phyloP scores from a whole-genome alignment of 2,329 filamentous ascomycete species.

The Fusarium sp. region DNA sequence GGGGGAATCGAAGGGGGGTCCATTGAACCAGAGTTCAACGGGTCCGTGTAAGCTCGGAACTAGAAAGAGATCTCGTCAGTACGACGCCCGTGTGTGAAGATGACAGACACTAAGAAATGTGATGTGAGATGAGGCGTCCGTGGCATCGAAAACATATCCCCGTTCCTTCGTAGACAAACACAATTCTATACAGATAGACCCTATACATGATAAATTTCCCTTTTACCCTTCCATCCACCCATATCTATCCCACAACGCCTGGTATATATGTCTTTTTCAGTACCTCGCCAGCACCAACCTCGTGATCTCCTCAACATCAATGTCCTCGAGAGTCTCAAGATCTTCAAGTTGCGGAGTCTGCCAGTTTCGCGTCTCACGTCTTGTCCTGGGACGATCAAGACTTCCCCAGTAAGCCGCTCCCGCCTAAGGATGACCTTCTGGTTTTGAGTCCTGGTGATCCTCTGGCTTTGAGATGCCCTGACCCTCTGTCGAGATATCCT shows the following conservation, averaged over 20 bases:
- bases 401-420: conserved; percentile 28
- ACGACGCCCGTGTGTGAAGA: conserved; percentile 27
- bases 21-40: conserved; percentile 61
- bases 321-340: conserved; percentile 46
- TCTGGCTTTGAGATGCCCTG: too few species aligned
- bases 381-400: conserved; percentile 26
- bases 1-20: conserved; percentile 69
- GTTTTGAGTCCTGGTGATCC: neutral
- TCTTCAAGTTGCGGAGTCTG: conserved; percentile 32
- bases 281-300: conserved; percentile 39
- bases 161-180: conserved; percentile 41
- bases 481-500: conserved; percentile 21
- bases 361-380: conserved; percentile 13
- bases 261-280: conserved; percentile 37
- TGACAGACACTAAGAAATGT: conserved; percentile 42
- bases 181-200: conserved; percentile 40
- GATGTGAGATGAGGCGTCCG: conserved; percentile 42
- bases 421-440: conserved; percentile 38
- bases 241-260: conserved; percentile 41
- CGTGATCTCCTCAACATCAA: conserved; percentile 46
- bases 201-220: conserved; percentile 35
- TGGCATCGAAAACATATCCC: conserved; percentile 43
- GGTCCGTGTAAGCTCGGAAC: conserved; percentile 70
- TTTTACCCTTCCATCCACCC: conserved; percentile 28
- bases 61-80: conserved; percentile 48